Base-by-base conservation (phyloP, 2,329 filamentous ascomycete genomes). In the Verticillium dahliae region DNA sequence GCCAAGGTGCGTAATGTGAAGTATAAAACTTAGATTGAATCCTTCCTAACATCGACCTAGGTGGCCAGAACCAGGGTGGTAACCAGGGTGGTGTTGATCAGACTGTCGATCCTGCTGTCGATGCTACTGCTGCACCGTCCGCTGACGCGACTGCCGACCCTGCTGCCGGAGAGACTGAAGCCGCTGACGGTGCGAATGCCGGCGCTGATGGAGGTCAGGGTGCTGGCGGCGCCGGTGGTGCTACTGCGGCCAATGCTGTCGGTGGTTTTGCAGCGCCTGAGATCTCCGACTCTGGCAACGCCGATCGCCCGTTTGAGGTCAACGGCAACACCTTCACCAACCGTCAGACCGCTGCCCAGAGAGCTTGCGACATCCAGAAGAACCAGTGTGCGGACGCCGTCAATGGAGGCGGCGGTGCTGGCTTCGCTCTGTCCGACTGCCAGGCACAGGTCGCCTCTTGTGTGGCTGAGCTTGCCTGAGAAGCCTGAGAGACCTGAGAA, bases 281-380 rank as follows among this genome's bases (percentile, higher is more conserved):
- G 11, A 79, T 86, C 31, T 71, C 70, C 41, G 67, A 83, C 67
- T 78, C 79, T 5, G 80, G 81, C 54, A 73, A 83, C 68, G 62
- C 72, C 27, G 68, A 71, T 61, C 79, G 85, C 37, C 83, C 84
- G 61, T 87, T 87, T 72, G 66, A 71, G 27, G 82, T 86, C 62
- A 81, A 83, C 66, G 82, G 81, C 57, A 75, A 77, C 75, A 85
- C 77, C 41, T 89, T 90, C 69, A 80, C 81, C 45, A 82, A 82
- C 69, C 70, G 82, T 65, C 74, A 70, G 3, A 82, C 80, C 10
- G 87, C 87, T 22, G 73, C 82, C 50, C 81, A 87, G 72, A 79
- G 87, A 56, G 81, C 84, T 39, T 90, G 87, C 69, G 80, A 85
- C 63, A 81, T 87, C 62, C 85, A 89, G 75, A 82, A 85, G 75